Conservation (phyloP, 2,329 filamentous ascomycete genomes). For the Fusarium fujikuroi region DNA sequence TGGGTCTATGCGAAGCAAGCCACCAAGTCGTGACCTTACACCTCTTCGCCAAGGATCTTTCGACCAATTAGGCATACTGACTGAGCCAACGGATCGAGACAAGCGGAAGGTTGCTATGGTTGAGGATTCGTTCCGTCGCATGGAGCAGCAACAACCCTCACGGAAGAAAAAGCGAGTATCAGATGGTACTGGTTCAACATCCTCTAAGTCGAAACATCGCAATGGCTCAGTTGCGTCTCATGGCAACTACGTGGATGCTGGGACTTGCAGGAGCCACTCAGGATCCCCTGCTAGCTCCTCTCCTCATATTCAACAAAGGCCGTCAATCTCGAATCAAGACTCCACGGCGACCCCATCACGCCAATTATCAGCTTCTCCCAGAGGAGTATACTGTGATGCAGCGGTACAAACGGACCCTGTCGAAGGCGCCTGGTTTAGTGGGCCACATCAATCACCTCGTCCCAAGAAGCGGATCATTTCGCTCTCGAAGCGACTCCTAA, state of each 20-base stretch:
- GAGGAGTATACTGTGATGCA: conserved; percentile 61
- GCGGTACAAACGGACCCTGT: conserved; percentile 66
- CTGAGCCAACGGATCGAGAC: conserved; percentile 72
- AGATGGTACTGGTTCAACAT: conserved; percentile 56
- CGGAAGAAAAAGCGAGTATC: conserved; percentile 72
- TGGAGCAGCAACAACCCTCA: conserved; percentile 67
- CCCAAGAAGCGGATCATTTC: conserved; percentile 63
- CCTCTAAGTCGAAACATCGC: conserved; percentile 54
- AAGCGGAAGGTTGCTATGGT: conserved; percentile 75
- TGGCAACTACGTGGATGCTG: conserved; percentile 62
- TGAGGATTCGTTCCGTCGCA: conserved; percentile 70
- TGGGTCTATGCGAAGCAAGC: conserved; percentile 69
- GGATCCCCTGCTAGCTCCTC: conserved; percentile 61
- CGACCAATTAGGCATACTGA: conserved; percentile 69
- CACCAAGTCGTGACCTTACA: conserved; percentile 73
- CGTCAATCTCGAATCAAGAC: conserved; percentile 43
- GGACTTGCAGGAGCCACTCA: conserved; percentile 64
- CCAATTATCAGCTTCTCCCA: conserved; percentile 52
- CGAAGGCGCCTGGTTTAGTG: conserved; percentile 64
- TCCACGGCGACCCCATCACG: conserved; percentile 48
- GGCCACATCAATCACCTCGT: conserved; percentile 48
- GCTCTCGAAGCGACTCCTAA: conserved; percentile 63
- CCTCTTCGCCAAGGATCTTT: conserved; percentile 69
- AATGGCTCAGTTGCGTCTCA: conserved; percentile 51
- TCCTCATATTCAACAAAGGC: conserved; percentile 48